Evolutionary conservation across 768 basidiomycete species (phyloP).

Genomic region (Lactarius tabidus): DNA sequence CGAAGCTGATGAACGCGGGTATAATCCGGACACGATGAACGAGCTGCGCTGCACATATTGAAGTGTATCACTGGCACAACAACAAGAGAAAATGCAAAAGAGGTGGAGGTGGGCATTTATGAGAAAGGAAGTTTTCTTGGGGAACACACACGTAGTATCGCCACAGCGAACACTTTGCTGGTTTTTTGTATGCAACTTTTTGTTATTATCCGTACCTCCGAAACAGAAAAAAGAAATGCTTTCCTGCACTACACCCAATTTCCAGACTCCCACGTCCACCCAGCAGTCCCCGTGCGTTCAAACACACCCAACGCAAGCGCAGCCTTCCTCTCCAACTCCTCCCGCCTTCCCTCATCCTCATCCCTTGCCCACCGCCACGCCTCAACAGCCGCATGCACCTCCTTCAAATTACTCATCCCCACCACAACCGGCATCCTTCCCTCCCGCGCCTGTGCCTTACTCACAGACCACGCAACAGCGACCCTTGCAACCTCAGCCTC

Average conservation of each 20-base stretch:
- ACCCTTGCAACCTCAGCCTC: slow-evolving; percentile 52
- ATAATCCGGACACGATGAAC: slow-evolving; percentile 82
- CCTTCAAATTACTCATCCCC: slow-evolving; percentile 63
- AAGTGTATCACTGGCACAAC: not conserved
- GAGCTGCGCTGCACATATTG: not conserved
- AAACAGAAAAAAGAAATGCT: too few species aligned
- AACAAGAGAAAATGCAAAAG: not conserved
- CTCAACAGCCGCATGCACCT: slow-evolving; percentile 70
- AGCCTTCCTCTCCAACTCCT: slow-evolving; percentile 43
- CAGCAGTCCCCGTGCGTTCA: slow-evolving; percentile 46
- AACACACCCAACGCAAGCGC: slow-evolving; percentile 43
- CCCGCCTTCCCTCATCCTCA: slow-evolving; percentile 34
- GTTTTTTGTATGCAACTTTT: not conserved
- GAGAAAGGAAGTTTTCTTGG: not conserved
- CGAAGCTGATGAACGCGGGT: slow-evolving; percentile 88
- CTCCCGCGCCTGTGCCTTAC: slow-evolving; percentile 34
- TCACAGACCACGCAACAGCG: slow-evolving; percentile 70
- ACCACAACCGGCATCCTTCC: slow-evolving; percentile 56
- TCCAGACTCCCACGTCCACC: slow-evolving; percentile 37
- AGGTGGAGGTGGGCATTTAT: not conserved
- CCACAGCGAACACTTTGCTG: not conserved
- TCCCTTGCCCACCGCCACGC: slow-evolving; percentile 62
- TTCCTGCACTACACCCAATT: slow-evolving; percentile 14
- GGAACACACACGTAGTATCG: too few species aligned
- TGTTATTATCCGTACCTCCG: not conserved